phyloP scores from a whole-genome alignment of 768 basidiomycete species.

The Termitomyces titanicus region DNA sequence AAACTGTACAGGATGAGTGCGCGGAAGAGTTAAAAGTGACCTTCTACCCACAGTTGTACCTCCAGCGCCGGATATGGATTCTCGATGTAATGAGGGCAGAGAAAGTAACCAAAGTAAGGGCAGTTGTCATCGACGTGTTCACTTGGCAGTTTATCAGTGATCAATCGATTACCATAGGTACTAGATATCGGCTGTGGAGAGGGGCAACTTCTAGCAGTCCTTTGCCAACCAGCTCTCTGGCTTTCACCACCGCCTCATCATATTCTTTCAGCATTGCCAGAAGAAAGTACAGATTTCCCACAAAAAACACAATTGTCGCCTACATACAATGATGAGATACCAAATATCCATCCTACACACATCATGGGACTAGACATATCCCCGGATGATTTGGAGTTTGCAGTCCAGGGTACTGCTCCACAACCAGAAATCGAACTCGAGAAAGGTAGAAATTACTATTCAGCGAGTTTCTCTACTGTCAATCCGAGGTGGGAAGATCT shows the following conservation, averaged over 20 bases:
- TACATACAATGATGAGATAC: conserved; percentile 40
- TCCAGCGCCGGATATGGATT: conserved; percentile 72
- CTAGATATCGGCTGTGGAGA: conserved; percentile 86
- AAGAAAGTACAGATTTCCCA: conserved; percentile 14
- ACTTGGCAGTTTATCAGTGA: not conserved
- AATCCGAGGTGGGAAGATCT: conserved; percentile 66
- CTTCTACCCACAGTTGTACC: conserved; percentile 64
- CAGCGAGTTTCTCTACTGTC: conserved; percentile 24
- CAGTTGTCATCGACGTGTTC: not conserved
- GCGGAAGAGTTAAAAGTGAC: conserved; percentile 47
- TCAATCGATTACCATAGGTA: conserved; percentile 40
- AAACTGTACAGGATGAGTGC: conserved; percentile 7
- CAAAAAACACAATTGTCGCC: conserved; percentile 21
- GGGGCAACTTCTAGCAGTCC: conserved; percentile 64
- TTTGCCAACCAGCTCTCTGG: conserved; percentile 77
- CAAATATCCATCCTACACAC: conserved; percentile 54
- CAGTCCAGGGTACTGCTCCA: conserved; percentile 46
- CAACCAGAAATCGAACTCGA: conserved; percentile 17
- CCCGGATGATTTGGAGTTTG: conserved; percentile 47
- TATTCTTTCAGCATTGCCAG: conserved; percentile 18
- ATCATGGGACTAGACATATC: conserved; percentile 72
- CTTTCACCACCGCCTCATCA: conserved; percentile 39
- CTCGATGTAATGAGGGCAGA: conserved; percentile 59
- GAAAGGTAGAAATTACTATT: conserved; percentile 18
- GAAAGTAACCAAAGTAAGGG: conserved; percentile 46